phyloP scores from a whole-genome alignment of 164 flowering plant species.

The Nymphaea colorata region DNA sequence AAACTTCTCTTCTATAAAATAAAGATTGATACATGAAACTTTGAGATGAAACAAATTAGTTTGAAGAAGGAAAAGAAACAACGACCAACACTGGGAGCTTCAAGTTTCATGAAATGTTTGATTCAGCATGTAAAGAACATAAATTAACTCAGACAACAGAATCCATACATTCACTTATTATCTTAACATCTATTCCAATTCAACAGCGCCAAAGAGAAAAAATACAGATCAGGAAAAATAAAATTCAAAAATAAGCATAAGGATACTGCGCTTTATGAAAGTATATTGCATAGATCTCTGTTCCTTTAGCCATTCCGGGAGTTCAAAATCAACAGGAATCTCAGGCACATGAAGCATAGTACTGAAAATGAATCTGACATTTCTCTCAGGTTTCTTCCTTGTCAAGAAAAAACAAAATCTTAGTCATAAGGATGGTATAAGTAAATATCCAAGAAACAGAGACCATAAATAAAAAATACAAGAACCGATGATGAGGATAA shows the following conservation, averaged over 20 bases:
- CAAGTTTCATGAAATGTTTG: no score
- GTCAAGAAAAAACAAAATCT: not conserved
- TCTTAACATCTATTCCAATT: no score
- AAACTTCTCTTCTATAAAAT: no score
- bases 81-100: no score
- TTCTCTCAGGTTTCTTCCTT: not conserved
- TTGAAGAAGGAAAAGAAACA: no score
- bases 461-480: not conserved
- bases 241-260: not conserved
- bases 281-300: conserved; percentile 4
- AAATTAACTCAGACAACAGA: no score
- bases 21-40: no score
- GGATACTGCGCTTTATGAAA: conserved; percentile 10
- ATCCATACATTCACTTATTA: no score
- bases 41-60: no score
- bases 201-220: no score
- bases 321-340: conserved; percentile 8
- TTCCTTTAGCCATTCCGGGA: conserved; percentile 7
- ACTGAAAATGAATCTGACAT: conserved; percentile 2
- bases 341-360: conserved; percentile 3
- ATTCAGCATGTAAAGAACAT: no score
- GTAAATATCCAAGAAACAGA: not conserved
- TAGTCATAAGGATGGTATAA: not conserved
- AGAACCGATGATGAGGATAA: not conserved
- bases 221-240: no score